These are phyloP conservation scores for Strigomonas culicis DNA, from an alignment of 208 protist species.

Conservation along the genomic window DNA sequence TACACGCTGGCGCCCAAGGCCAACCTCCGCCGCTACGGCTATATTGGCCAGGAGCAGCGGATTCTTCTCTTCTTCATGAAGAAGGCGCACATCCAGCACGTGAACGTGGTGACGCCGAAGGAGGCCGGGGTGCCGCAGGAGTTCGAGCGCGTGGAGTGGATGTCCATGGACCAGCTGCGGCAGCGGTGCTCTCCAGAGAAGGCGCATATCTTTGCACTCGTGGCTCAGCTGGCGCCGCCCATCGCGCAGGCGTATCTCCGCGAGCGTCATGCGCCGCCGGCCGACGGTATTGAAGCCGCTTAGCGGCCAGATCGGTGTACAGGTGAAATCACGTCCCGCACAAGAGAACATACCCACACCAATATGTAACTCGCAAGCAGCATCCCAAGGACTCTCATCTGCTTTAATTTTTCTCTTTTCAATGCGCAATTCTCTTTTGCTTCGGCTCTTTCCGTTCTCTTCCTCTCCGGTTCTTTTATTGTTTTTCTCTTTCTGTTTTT, in stretches of 20 bases:
- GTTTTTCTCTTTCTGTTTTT: too few relatives aligned
- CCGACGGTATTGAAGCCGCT: too few relatives aligned
- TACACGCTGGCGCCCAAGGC: constrained; percentile 46
- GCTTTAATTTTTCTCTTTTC: too few relatives aligned
- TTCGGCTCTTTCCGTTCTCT: too few relatives aligned
- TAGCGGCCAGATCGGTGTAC: too few relatives aligned
- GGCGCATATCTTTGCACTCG: constrained; percentile 56
- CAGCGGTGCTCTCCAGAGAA: constrained; percentile 35
- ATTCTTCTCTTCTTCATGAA: constrained; percentile 69
- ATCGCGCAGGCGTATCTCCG: constrained; percentile 19
- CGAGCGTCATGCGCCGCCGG: too few relatives aligned
- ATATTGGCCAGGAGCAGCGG: constrained; percentile 73
- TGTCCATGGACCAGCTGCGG: constrained; percentile 30
- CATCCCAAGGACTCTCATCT: too few relatives aligned
- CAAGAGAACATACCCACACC: too few relatives aligned
- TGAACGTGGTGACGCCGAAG: constrained; percentile 55
- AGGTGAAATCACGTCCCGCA: too few relatives aligned
- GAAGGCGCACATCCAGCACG: constrained; percentile 30
- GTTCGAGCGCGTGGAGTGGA: constrained; percentile 52
- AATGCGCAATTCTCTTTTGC: too few relatives aligned
- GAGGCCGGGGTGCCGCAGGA: constrained; percentile 44
- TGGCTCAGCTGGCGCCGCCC: constrained; percentile 29
- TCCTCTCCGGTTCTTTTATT: too few relatives aligned
- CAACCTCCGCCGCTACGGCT: constrained; percentile 64
- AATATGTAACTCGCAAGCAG: too few relatives aligned